Base-by-base conservation (phyloP, 495 filamentous ascomycete genomes). In the Acidiella bohemica region DNA sequence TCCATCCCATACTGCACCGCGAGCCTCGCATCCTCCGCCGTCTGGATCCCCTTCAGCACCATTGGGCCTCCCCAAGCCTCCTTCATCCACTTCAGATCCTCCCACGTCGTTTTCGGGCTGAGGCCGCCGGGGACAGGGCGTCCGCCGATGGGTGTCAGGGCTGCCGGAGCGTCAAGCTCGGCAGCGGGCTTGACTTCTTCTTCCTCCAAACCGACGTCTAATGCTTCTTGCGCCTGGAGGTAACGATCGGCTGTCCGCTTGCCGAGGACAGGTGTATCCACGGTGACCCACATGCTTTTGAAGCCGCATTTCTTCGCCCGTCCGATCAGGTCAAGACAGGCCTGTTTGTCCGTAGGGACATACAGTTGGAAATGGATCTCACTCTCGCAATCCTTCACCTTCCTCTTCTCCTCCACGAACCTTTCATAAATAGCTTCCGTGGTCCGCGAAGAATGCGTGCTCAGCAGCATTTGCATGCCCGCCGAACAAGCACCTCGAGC, bases 351-450 rank as follows among this genome's bases (percentile, higher is more conserved):
- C 27, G 72, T 73, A 57, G 86, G 78, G 39, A 90, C 81, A 51
- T 92, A 92, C 28, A 92, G 60, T 49, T 88, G 84, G 49, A 86
- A 77, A 63, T 84, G 84, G 49, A 83, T 68, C 36, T 55, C 38
- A 42, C 60, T 40, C 9, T 30, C 16, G 38, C 56, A 39, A 42
- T 60, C 40, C 9, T 30, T 21, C 1, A 18, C 35, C 8, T 25
- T n/a, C n/a, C n/a, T n/a, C 1, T 19, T 30, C 8, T 25, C 51
- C 1, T 36, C 29, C 6, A 28, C 28, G 16, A 38, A 48, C 1
- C 36, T 25, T 7, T 26, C 10, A 4, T 46, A 41, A 29, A 88
- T 70, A 23, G 81, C 76, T 1, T 65, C 55, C 19, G 84, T 60
- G 2, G 77, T 66, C 48, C 68, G 83, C 2, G 73, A 78, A 8